Evolutionary conservation across 768 basidiomycete genomes (phyloP), one percentile per base, ranked within the genome.

Genomic region (Ramaria sp.): DNA sequence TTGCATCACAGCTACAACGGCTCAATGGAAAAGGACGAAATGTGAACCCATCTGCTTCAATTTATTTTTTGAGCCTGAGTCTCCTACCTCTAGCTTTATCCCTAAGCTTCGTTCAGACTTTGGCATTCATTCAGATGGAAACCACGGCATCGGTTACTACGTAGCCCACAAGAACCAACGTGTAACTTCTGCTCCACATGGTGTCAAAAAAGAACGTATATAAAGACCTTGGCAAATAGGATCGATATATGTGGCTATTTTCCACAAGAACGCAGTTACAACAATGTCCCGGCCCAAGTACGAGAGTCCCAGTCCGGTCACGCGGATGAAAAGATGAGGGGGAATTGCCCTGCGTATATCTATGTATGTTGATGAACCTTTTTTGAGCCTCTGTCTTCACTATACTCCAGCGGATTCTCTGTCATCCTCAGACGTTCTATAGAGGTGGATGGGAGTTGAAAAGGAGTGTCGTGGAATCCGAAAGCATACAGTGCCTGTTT

Each of bases 21-120:
- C 43, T 86, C 85, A 0, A 84, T 88, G 69, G 84, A 84, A 63
- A 72, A 81, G 17, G 88, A 91, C 63, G 85, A 88, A 66, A 87
- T 87, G 61, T 84, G 82, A 58, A 78, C 86, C 72, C n/a, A n/a
- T n/a, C n/a, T n/a, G n/a, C 5, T 27, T 34, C 33, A 15, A 34
- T 24, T 51, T 42, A 10, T 19, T 2, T n/a, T 13, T 15, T n/a
- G 3, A 24, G 4, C 41, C 60, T 34, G 24, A 54, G 13, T 2
- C 13, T 1, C 9, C 13, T 20, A 13, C n/a, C 12, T 7, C 12
- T 19, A 54, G 60, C 19, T 84, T 83, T 60, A 77, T 84, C 13
- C 82, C 82, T 1, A 79, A 80, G 65, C 82, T 81, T 5, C 70
- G 81, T 13, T 69, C 68, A 53, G 81, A 83, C 53, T 73, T 82